Evolutionary conservation across 768 basidiomycete species (phyloP), one percentile per base, ranked within the genome.

Genomic region (Boletus insuetus): DNA sequence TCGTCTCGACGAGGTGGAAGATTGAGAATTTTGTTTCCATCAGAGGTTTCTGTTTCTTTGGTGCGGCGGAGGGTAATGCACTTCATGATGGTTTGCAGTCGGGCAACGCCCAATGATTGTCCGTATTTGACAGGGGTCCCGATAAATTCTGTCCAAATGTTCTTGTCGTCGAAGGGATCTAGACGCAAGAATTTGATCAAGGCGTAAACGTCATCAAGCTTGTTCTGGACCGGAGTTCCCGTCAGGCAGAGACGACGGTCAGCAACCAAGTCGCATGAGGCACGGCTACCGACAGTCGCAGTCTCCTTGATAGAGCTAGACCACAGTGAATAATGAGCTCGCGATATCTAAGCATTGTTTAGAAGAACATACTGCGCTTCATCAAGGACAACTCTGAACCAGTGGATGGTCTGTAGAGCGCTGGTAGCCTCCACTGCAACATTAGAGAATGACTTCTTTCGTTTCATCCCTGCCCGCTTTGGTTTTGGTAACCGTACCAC

Each of bases 191-290:
- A 98, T 73, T 97, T 97, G 79, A 99, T 86, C 55, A 99, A 79
- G 6, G 97, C 97, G 71, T 89, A 98, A 47, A 99, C 89, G 67
- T 99, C 97, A 74, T 98, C 97, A 49, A 98, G 83, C 73, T 96
- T 97, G 79, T 99, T 99, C 75, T 99, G 97, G 37, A 99, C 94
- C 1, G 97, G 97, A 9, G 97, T 99, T 53, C 97, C 97, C n/a
- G 95, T 95, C 39, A 99, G 77, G 70, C 93, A 95, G 41, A 98
- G 77, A 16, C 97, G 86, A 49, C 97, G 86, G 67, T 98, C 92
- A 16, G 97, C 93, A 71, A 89, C 82, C 46, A 99, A 81, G 69
- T 97, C 94, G 72, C 97, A 98, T 13, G 90, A 94, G 8, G 97
- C 97, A 53, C 92, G 86, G 58, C 94, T 94, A 42, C 89, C 95